Evolutionary conservation across 495 filamentous ascomycete species (phyloP).

Genomic region (Tuber calosporum): DNA sequence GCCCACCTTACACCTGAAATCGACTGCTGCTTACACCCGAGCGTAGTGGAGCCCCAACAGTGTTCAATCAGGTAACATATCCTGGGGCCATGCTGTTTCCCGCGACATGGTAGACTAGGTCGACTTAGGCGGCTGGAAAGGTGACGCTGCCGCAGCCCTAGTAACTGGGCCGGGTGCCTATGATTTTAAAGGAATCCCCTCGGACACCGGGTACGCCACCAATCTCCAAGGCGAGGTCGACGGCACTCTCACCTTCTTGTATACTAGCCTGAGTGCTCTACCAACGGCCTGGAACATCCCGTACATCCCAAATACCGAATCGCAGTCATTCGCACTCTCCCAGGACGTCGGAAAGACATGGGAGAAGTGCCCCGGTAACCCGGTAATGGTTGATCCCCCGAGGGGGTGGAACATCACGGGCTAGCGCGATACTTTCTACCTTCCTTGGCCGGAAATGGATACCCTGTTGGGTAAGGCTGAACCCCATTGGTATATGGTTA

Average conservation of each 20-base stretch:
- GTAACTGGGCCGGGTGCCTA: slow-evolving; percentile 44
- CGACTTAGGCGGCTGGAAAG: slow-evolving; percentile 43
- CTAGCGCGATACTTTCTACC: slow-evolving; percentile 53
- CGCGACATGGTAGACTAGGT: slow-evolving; percentile 43
- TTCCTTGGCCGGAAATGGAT: slow-evolving; percentile 46
- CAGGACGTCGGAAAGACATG: slow-evolving; percentile 50
- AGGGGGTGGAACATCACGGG: slow-evolving; percentile 48
- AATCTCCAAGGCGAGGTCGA: slow-evolving; percentile 44
- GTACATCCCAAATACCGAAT: slow-evolving; percentile 49
- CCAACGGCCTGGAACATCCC: slow-evolving; percentile 50
- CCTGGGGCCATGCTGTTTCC: slow-evolving; percentile 44
- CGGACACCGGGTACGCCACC: slow-evolving; percentile 44
- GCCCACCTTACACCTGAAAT: background rate
- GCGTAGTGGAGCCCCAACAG: slow-evolving; percentile 45
- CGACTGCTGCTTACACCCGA: background rate
- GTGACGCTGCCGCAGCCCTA: slow-evolving; percentile 34
- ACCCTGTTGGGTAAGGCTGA: slow-evolving; percentile 39
- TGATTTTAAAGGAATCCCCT: slow-evolving; percentile 51
- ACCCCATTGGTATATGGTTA: slow-evolving; percentile 48
- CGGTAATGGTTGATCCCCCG: slow-evolving; percentile 48
- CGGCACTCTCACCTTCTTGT: slow-evolving; percentile 48
- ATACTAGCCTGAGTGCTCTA: slow-evolving; percentile 50
- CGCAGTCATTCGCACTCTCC: slow-evolving; percentile 49
- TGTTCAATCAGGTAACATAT: slow-evolving; percentile 47
- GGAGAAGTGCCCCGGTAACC: slow-evolving; percentile 49